Evolutionary conservation across 2,329 filamentous ascomycete species (phyloP).

Genomic region (Phialocephala sp.): DNA sequence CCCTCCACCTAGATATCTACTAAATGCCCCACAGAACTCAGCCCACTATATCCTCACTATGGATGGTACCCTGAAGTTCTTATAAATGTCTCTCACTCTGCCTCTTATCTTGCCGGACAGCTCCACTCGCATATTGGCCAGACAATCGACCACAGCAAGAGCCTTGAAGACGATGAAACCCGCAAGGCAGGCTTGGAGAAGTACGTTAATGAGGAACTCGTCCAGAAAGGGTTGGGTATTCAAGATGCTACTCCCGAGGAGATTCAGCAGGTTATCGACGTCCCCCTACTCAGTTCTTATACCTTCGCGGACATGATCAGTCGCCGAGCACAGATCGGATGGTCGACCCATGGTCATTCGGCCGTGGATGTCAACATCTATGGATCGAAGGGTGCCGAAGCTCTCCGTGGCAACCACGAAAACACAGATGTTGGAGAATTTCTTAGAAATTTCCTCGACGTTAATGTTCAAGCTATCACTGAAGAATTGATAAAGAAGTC

Average conservation of each 20-base stretch:
- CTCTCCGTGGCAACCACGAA: slow-evolving; percentile 85
- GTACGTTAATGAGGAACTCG: slow-evolving; percentile 72
- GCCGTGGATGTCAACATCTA: slow-evolving; percentile 98
- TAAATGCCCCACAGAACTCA: slow-evolving; percentile 52
- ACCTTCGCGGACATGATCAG: slow-evolving; percentile 86
- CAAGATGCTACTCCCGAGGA: slow-evolving; percentile 74
- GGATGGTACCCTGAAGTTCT: slow-evolving; percentile 84
- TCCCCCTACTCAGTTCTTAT: slow-evolving; percentile 58
- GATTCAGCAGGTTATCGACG: slow-evolving; percentile 66
- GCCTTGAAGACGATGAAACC: not conserved
- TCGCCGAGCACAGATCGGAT: slow-evolving; percentile 85
- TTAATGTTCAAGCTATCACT: slow-evolving; percentile 81
- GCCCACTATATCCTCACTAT: slow-evolving; percentile 68
- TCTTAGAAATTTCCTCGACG: slow-evolving; percentile 75
- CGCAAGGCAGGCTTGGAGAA: slow-evolving; percentile 49
- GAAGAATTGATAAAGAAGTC: slow-evolving; percentile 60
- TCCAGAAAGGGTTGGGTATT: slow-evolving; percentile 77
- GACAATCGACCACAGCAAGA: slow-evolving; percentile 13
- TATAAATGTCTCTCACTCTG: slow-evolving; percentile 76
- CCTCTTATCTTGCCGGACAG: slow-evolving; percentile 70
- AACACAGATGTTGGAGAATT: slow-evolving; percentile 93
- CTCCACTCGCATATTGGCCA: slow-evolving; percentile 63
- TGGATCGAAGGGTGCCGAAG: slow-evolving; percentile 70
- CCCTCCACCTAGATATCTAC: not conserved
- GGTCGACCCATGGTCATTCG: slow-evolving; percentile 92